These are phyloP conservation scores for Blastocystis sp. DNA, from an alignment of 352 stramenopile genomes.

Conservation along the genomic window DNA sequence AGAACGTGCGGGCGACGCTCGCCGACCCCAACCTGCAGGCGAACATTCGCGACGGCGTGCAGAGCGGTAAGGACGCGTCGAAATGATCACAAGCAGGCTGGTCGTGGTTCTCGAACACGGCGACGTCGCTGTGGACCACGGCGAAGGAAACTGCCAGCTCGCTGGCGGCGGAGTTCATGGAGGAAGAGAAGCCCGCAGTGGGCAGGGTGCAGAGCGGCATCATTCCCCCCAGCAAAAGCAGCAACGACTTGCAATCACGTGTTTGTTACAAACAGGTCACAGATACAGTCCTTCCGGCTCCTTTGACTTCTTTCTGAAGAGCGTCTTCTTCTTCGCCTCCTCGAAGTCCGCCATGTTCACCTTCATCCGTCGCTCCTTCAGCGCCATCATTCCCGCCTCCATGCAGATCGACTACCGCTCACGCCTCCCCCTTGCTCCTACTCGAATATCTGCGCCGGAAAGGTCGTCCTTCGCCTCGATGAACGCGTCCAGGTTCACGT, in stretches of 20 bases:
- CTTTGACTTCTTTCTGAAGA: conserved; percentile 99
- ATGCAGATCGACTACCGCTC: conserved; percentile 84
- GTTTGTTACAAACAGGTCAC: conserved; percentile 64
- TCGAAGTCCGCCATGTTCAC: conserved; percentile 97
- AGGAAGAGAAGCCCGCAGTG: background rate
- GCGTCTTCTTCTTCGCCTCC: conserved; percentile 98
- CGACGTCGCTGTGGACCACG: background rate
- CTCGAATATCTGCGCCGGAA: conserved; percentile 95
- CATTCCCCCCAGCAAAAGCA: background rate
- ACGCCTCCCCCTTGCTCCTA: background rate
- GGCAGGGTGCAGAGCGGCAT: background rate
- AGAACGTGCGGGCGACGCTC: background rate
- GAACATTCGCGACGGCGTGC: background rate
- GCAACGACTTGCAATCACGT: background rate
- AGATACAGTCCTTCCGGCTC: conserved; percentile 96
- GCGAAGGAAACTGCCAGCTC: conserved; percentile 21
- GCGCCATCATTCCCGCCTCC: conserved; percentile 91
- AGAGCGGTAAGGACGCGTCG: background rate
- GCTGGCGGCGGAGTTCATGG: conserved; percentile 4
- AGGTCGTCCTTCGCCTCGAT: conserved; percentile 99
- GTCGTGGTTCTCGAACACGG: conserved; percentile 11
- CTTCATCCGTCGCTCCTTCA: conserved; percentile 97
- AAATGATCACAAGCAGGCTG: background rate
- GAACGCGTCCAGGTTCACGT: conserved; percentile 98
- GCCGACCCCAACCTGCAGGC: conserved; percentile 22